phyloP scores from a whole-genome alignment of 495 filamentous ascomycete genomes.

The Rhypophila decipiens region DNA sequence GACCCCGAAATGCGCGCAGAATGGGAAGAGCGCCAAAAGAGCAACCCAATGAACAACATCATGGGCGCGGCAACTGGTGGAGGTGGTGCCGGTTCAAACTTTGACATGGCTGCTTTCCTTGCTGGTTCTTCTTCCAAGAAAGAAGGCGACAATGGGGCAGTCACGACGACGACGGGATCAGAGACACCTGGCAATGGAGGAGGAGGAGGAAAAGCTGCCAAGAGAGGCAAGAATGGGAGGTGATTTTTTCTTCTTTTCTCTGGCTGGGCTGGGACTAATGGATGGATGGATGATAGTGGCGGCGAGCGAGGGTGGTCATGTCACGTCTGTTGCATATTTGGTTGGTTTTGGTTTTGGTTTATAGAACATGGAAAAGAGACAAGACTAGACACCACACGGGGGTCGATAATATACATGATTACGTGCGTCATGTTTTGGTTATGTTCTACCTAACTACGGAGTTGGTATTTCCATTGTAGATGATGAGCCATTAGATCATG shows the following conservation, averaged over 20 bases:
- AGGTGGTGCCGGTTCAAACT: conserved; percentile 46
- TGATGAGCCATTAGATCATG: too few relatives aligned
- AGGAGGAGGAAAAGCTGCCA: conserved; percentile 24
- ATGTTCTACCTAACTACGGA: too few relatives aligned
- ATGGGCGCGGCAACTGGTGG: conserved; percentile 39
- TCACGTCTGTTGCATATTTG: too few relatives aligned
- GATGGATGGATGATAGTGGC: too few relatives aligned
- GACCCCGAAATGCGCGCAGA: conserved; percentile 89
- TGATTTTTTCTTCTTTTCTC: background rate
- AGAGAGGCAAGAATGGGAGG: conserved; percentile 11
- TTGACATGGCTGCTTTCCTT: conserved; percentile 84
- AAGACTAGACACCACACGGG: too few relatives aligned
- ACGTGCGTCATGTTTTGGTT: too few relatives aligned
- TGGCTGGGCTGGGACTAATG: too few relatives aligned
- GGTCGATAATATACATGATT: too few relatives aligned
- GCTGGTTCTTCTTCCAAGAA: conserved; percentile 40
- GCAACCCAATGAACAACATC: conserved; percentile 52
- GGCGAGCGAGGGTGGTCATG: too few relatives aligned
- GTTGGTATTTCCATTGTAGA: too few relatives aligned
- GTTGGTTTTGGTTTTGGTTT: too few relatives aligned
- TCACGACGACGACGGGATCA: conserved; percentile 6
- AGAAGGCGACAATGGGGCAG: conserved; percentile 19
- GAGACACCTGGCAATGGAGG: conserved; percentile 12
- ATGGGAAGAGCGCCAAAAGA: conserved; percentile 83
- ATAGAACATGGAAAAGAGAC: too few relatives aligned